Conservation (phyloP, 805 yeast genomes). For the Saccharomycopsis javanensis region DNA sequence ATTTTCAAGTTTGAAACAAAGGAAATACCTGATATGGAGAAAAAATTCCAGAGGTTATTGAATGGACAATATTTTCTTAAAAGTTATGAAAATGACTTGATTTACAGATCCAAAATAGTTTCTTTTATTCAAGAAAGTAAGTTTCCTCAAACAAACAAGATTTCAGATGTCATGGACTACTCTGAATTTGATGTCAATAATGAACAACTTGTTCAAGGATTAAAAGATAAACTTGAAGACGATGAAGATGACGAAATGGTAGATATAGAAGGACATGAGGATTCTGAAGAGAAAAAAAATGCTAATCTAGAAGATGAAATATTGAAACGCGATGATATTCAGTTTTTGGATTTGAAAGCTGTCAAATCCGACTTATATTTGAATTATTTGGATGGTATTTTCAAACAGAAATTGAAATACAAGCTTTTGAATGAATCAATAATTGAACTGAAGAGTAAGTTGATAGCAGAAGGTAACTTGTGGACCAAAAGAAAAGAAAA, state of each 20-base stretch:
- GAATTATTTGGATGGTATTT: not conserved
- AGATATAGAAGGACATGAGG: not conserved
- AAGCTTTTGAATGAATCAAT: slow-evolving; percentile 10
- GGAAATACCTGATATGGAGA: slow-evolving; percentile 8
- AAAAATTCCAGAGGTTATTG: not conserved
- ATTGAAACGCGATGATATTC: not conserved
- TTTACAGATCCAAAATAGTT: slow-evolving; percentile 5
- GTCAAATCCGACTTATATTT: slow-evolving; percentile 11
- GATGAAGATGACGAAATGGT: not conserved
- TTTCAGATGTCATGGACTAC: slow-evolving; percentile 2
- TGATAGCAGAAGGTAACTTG: slow-evolving; percentile 6
- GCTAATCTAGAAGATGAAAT: not conserved
- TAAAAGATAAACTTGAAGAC: not conserved
- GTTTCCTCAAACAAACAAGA: not conserved
- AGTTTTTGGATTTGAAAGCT: slow-evolving; percentile 11
- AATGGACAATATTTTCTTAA: slow-evolving; percentile 5
- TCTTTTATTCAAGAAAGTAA: not conserved
- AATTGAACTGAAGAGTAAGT: not conserved
- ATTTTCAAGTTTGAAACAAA: slow-evolving; percentile 6
- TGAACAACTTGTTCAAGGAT: not conserved
- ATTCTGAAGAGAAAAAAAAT: not conserved
- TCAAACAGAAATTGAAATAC: slow-evolving; percentile 5
- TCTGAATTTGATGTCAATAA: not conserved
- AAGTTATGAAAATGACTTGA: slow-evolving; percentile 10
- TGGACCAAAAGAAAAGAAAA: slow-evolving; percentile 14